Conservation (phyloP, 148 eudicot genomes). For the Spergularia marina region DNA sequence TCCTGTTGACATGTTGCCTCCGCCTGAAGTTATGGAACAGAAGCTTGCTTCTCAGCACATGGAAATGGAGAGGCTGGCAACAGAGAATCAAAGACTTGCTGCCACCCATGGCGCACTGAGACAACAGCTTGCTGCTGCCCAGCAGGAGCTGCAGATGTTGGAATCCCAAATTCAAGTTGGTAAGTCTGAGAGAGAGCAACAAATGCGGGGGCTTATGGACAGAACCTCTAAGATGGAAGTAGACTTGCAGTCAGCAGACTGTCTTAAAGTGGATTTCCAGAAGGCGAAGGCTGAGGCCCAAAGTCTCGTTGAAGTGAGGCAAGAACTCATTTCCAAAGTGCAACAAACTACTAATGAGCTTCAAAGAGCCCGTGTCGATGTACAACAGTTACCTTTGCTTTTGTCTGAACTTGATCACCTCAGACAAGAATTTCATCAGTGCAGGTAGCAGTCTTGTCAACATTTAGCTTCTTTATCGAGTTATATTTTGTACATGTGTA, state of each 20-base stretch:
- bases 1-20: slow-evolving; percentile 77
- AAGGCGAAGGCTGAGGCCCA: slow-evolving; percentile 82
- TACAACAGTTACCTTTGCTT: slow-evolving; percentile 67
- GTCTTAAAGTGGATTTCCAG: slow-evolving; percentile 73
- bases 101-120: slow-evolving; percentile 81
- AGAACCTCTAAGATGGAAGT: slow-evolving; percentile 72
- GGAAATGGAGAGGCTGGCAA: slow-evolving; percentile 81
- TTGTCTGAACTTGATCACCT: slow-evolving; percentile 75
- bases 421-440: slow-evolving; percentile 86
- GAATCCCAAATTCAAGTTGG: slow-evolving; percentile 59
- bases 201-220: slow-evolving; percentile 59
- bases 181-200: slow-evolving; percentile 78
- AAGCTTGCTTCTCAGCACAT: slow-evolving; percentile 74
- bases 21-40: slow-evolving; percentile 83
- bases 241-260: slow-evolving; percentile 62
- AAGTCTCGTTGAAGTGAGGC: slow-evolving; percentile 66
- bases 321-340: slow-evolving; percentile 70
- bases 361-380: slow-evolving; percentile 65
- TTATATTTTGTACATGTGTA: not conserved
- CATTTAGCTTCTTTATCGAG: not conserved
- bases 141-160: slow-evolving; percentile 72
- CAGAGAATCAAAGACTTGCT: slow-evolving; percentile 92
- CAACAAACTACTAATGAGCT: slow-evolving; percentile 65
- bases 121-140: slow-evolving; percentile 86
- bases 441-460: slow-evolving; percentile 51